Conservation (phyloP, 2,329 filamentous ascomycete species). For the Penicillium sp. region DNA sequence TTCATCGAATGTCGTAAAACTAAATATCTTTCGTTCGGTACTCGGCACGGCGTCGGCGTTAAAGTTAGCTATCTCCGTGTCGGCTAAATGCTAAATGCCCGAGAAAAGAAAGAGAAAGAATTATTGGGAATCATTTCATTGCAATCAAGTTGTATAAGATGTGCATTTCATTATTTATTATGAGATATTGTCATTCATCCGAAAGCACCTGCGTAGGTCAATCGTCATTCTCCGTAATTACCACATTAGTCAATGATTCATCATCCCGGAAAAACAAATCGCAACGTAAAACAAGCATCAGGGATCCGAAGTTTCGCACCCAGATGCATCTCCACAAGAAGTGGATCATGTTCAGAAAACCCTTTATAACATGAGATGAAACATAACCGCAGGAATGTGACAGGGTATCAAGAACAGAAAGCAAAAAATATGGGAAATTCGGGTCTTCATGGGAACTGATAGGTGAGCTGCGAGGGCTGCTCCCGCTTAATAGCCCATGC, state of each 20-base stretch:
- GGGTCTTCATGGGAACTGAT: conserved; percentile 28
- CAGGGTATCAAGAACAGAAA: conserved; percentile 17
- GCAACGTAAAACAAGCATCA: background rate
- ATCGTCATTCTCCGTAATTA: background rate
- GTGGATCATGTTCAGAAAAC: background rate
- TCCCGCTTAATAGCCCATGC: conserved; percentile 71
- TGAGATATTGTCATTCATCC: background rate
- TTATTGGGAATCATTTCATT: background rate
- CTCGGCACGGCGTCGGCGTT: conserved; percentile 20
- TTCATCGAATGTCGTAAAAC: background rate
- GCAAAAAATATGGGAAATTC: background rate
- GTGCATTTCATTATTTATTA: background rate
- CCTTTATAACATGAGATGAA: background rate
- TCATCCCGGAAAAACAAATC: background rate
- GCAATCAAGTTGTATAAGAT: background rate
- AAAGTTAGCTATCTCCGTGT: conserved; percentile 11
- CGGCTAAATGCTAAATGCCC: conserved; percentile 1
- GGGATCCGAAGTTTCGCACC: background rate
- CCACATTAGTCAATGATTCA: background rate
- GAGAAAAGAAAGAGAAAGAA: background rate
- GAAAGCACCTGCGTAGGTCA: background rate
- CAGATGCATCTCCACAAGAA: background rate
- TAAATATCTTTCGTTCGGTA: conserved; percentile 6
- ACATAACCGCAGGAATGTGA: conserved; percentile 11
- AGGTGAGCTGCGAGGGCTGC: conserved; percentile 30